phyloP scores from a whole-genome alignment of 352 stramenopile genomes.

The Pythium coloratum region DNA sequence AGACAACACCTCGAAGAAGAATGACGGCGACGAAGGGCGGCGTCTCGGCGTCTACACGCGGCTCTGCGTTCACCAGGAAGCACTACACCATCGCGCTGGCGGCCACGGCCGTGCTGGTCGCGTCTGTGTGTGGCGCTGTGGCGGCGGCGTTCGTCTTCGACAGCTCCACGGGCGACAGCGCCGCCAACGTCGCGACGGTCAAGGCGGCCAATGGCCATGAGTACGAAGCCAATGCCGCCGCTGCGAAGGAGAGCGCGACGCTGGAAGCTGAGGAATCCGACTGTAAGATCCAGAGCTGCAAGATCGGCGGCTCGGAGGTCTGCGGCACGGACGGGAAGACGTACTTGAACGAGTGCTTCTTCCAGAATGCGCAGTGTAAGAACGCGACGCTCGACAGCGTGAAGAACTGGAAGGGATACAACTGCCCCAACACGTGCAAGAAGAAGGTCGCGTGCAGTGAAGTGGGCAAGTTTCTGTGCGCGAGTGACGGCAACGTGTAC shows the following conservation, averaged over 20 bases:
- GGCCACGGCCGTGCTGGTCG: constrained; percentile 13
- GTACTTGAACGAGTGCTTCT: constrained; percentile 35
- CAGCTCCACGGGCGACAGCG: background rate
- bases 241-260: constrained; percentile 4
- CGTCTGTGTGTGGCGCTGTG: constrained; percentile 19
- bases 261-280: background rate
- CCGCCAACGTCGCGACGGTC: constrained; percentile 6
- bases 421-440: constrained; percentile 33
- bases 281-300: constrained; percentile 21
- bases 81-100: constrained; percentile 6
- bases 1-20: background rate
- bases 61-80: background rate
- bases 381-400: constrained; percentile 23
- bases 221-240: background rate
- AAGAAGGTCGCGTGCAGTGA: constrained; percentile 33
- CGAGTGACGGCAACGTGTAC: constrained; percentile 35
- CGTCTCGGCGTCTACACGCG: background rate
- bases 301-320: constrained; percentile 22
- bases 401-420: constrained; percentile 32
- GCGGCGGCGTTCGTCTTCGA: constrained; percentile 16
- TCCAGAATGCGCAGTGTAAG: constrained; percentile 32
- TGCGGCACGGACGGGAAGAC: constrained; percentile 35
- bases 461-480: constrained; percentile 35
- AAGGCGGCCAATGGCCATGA: constrained; percentile 1
- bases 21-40: constrained; percentile 15